Conservation (phyloP, 2,329 filamentous ascomycete genomes). For the Cercospora janseana region DNA sequence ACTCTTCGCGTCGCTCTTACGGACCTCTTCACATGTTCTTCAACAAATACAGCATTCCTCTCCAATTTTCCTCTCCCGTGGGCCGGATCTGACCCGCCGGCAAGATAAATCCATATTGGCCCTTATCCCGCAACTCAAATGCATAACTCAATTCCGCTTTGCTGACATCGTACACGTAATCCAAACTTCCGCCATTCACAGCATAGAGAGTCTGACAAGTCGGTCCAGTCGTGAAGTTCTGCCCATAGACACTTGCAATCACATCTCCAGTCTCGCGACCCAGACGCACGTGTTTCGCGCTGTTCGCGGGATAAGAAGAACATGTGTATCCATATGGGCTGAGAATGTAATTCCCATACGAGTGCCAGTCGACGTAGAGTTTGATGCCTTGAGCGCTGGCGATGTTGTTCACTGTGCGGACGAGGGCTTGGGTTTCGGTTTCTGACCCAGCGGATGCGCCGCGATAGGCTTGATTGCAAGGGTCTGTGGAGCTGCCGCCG, state of each 20-base stretch:
- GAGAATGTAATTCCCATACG: conserved; percentile 61
- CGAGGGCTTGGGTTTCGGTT: conserved; percentile 45
- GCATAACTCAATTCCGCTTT: conserved; percentile 16
- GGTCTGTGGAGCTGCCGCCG: conserved; percentile 50
- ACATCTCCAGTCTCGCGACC: conserved; percentile 52
- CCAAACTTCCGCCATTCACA: conserved; percentile 12
- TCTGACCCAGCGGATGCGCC: conserved; percentile 43
- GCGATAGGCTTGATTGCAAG: conserved; percentile 51
- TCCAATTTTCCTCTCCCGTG: background rate
- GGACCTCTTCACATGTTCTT: conserved; percentile 9
- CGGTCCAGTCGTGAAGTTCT: conserved; percentile 28
- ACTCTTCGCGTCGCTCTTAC: too few species aligned
- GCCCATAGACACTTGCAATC: conserved; percentile 53
- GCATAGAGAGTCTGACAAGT: conserved; percentile 56
- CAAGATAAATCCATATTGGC: conserved; percentile 2
- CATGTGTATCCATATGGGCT: conserved; percentile 61
- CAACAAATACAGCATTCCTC: conserved; percentile 5
- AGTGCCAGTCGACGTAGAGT: conserved; percentile 64
- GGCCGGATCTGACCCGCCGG: background rate
- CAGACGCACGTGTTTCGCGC: conserved; percentile 53
- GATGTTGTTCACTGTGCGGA: conserved; percentile 13
- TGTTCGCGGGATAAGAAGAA: conserved; percentile 40
- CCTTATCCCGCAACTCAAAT: conserved; percentile 12
- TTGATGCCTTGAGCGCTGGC: conserved; percentile 40
- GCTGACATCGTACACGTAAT: conserved; percentile 17